Evolutionary conservation across 2,329 filamentous ascomycete species (phyloP).

Genomic region (Harringtonia aguacate): DNA sequence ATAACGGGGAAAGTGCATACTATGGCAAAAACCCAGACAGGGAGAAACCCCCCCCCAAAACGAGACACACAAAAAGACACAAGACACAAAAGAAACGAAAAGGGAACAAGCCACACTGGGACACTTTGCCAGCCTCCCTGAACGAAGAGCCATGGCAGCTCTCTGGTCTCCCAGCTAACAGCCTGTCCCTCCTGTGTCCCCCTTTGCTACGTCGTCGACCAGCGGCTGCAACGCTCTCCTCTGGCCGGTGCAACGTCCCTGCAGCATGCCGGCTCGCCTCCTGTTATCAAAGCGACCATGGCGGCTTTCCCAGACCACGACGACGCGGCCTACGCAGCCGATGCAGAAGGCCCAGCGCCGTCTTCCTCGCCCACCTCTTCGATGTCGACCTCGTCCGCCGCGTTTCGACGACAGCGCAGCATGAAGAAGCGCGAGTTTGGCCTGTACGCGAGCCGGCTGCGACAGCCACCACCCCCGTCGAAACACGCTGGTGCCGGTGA

Average conservation of each 20-base stretch:
- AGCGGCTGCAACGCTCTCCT: too few species aligned
- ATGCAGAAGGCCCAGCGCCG: slow-evolving; percentile 10
- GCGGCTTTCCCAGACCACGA: slow-evolving; percentile 12
- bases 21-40: too few species aligned
- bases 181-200: too few species aligned
- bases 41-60: too few species aligned
- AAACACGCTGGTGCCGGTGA: slow-evolving; percentile 16
- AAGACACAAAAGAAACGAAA: too few species aligned
- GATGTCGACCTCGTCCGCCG: neutral
- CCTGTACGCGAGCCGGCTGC: slow-evolving; percentile 15
- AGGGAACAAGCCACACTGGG: too few species aligned
- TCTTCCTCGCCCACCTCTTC: slow-evolving; percentile 1
- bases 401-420: slow-evolving; percentile 11
- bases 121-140: too few species aligned
- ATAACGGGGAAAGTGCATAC: too few species aligned
- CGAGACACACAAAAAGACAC: too few species aligned
- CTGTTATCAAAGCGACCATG: slow-evolving; percentile 2
- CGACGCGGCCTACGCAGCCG: slow-evolving; percentile 14
- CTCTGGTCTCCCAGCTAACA: too few species aligned
- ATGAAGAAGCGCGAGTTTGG: slow-evolving; percentile 14
- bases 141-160: too few species aligned
- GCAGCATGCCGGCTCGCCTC: neutral
- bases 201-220: neutral
- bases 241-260: neutral
- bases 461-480: slow-evolving; percentile 17